Evolutionary conservation across 2,329 filamentous ascomycete genomes (phyloP), one percentile per base, ranked within the genome.

Genomic region (Hymenoscyphus albidus): DNA sequence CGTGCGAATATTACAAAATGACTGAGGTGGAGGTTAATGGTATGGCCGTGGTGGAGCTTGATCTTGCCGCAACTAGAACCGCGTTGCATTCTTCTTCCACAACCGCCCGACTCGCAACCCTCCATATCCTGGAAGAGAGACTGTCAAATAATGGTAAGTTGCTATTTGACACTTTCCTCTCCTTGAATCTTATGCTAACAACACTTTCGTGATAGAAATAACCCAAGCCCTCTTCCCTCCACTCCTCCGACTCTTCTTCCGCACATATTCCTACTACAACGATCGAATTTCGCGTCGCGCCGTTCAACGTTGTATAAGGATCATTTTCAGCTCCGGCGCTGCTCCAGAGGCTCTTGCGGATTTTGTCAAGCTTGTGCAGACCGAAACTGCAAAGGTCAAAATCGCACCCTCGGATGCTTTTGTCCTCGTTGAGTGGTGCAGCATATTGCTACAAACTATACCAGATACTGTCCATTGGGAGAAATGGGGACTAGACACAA

Each of bases 371-470:
- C 84, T 84, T 59, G 77, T 97, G 65, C 85, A 88, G 67, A 79
- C 82, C 39, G 94, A 99, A 77, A 85, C 88, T 14, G 82, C 85
- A 68, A 97, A 96, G 76, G 80, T 84, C 18, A 88, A 87, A 68
- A 88, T 98, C 72, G 92, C 94, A 39, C 80, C 90, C 16, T 86
- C 84, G 55, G 96, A 88, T 77, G 91, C 93, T 5, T 96, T 97
- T 75, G 92, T 96, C 59, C 81, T 99, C 70, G 83, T 95, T 14
- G 92, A 97, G 77, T 99, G 94, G 94, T 92, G 88, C 76, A 90
- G 89, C 65, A 77, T 94, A 64, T 79, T 97, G 60, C 84, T 97
- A 70, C 88, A 93, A 72, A 83, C 89, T 64, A 81, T 93, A 32
- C 85, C 85, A 39, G 82, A 83, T 58, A 85, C 84, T 16, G 74